Evolutionary conservation across 805 yeast species (phyloP).

Genomic region (Wickerhamiella sergipiensis): DNA sequence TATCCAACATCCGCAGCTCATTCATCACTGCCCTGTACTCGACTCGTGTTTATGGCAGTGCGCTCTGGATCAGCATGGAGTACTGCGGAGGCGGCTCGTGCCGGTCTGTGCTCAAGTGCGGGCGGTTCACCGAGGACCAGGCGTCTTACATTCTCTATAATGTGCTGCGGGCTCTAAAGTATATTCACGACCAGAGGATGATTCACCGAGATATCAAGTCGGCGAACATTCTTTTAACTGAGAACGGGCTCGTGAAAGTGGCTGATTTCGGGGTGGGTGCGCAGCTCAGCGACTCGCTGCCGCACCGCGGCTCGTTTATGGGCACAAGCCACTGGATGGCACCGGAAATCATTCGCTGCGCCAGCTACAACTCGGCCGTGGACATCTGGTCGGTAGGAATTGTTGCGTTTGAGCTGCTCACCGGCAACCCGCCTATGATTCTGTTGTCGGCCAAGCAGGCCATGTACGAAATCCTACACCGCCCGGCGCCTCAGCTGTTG

Average conservation of each 20-base stretch:
- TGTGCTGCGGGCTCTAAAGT: constrained; percentile 63
- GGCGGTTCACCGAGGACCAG: constrained; percentile 54
- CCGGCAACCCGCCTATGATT: constrained; percentile 81
- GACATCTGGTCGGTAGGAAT: constrained; percentile 94
- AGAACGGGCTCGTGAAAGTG: constrained; percentile 63
- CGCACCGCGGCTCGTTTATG: constrained; percentile 82
- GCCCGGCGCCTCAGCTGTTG: constrained; percentile 42
- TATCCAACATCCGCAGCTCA: constrained; percentile 58
- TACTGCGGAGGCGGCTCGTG: constrained; percentile 84
- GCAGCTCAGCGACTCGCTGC: constrained; percentile 43
- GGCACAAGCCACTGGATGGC: constrained; percentile 92
- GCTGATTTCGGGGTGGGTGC: constrained; percentile 98
- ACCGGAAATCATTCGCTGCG: constrained; percentile 85
- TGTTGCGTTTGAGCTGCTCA: constrained; percentile 69
- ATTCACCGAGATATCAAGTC: constrained; percentile 93
- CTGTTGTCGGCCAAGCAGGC: constrained; percentile 70
- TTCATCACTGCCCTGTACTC: constrained; percentile 69
- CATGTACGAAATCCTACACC: constrained; percentile 51
- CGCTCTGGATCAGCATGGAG: constrained; percentile 69
- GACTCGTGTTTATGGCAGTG: constrained; percentile 69
- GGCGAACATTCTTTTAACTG: constrained; percentile 71
- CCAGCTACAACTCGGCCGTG: constrained; percentile 60
- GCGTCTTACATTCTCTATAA: constrained; percentile 71
- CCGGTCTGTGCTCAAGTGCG: constrained; percentile 44
- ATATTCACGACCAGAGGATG: constrained; percentile 65